Evolutionary conservation across 2,329 filamentous ascomycete genomes (phyloP), one percentile per base, ranked within the genome.

Genomic region (Hymenoscyphus infarciens): DNA sequence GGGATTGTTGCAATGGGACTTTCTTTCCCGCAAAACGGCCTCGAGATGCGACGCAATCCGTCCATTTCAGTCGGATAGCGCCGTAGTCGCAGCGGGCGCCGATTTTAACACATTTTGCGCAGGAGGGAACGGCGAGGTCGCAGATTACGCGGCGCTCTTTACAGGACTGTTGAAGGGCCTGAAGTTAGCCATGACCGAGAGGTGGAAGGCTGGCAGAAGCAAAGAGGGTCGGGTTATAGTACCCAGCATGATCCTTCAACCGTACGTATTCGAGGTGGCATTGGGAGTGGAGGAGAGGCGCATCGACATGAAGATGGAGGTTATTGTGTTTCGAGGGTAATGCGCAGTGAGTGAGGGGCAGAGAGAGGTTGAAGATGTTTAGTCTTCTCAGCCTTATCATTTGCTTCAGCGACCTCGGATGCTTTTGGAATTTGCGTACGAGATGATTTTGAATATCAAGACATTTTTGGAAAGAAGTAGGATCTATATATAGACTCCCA

Each of bases 61-160:
- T 78, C 78, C 78, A 80, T 62, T 76, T 73, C 45, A 80, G 72
- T 8, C 77, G 69, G 0, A 77, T 72, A 27, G 75, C 72, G 64
- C 75, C 77, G 64, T 76, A 78, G 63, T 74, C 74, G 66, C 75
- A 76, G 19, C 62, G 64, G 25, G 67, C 62, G 22, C 69, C 68
- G n/a, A 66, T 64, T 65, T 69, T 72, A 7, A 64, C 60, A 62
- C 77, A 79, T 59, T 77, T 76, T 3, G 72, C 72, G 64, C 77
- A 79, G 2, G 70, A 67, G 1, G 77, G 76, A 27, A 73, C 71
- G 29, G 71, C 69, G 8, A 79, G 72, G 62, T 79, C 77, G 65
- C 77, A 79, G 64, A 79, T 78, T 53, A 79, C 76, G 27, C 77
- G 72, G 11, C 77, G 74, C 56, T 79, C 77, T 65, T 78, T 79